Base-by-base conservation (phyloP, 345 rosid genomes). In the Salix purpurea region DNA sequence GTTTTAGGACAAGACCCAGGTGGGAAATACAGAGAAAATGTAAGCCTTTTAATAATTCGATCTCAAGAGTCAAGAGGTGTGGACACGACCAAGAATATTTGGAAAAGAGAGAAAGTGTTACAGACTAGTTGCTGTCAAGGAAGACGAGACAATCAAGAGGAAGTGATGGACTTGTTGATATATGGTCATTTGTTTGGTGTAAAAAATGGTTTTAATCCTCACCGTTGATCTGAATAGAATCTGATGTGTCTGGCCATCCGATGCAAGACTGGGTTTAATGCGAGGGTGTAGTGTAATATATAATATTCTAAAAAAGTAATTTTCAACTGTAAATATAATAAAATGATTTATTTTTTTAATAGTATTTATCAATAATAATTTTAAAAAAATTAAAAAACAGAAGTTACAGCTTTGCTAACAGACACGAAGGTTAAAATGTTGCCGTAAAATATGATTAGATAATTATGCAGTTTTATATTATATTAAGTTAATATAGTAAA, bases 1-100 rank as follows among this genome's bases (percentile, higher is more conserved):
- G 64, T 24, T 72, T 72, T 23, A 58, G 79, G 58, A 76, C 56
- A 39, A 23, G 64, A 56, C 77, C 71, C 83, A 44, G 67, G 65
- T 26, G 46, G 12, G 65, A 69, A 69, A 71, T 36, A 64, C 54
- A 39, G 23, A 65, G 13, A 66, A 61, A 44, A 40, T 0, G 15
- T 6, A 70, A 52, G n/a, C 61, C 50, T 46, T 32, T 30, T 2
- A 10, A 32, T 2, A 75, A 75, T 65, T 75, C 24, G n/a, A 19
- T 14, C 19, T 32, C 34, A 61, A 64, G 66, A 50, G 44, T 30
- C 39, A 32, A 65, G 68, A 39, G 58, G 44, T 24, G 67, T 2
- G 58, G 1, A 60, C 5, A 15, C 52, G 14, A 37, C 44, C 50
- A 67, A 1, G 24, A 58, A 58, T 58, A 2, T 26, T 21, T 54